Evolutionary conservation across 2,329 filamentous ascomycete genomes (phyloP).

Genomic region (Westerdykella ornata): DNA sequence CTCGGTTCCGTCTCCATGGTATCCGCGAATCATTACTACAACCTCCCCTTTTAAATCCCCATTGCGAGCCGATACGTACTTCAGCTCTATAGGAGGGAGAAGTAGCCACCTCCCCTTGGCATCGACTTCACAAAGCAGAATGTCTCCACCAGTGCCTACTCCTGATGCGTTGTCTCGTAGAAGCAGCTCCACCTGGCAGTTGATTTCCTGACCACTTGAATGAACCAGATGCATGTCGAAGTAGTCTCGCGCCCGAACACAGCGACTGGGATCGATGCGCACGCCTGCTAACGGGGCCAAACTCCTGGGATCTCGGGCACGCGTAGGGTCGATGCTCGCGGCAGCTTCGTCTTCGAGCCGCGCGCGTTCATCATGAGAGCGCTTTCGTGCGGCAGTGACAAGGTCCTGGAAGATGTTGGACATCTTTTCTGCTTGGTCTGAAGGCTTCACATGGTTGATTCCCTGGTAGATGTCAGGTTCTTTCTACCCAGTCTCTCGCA

Average conservation of each 20-base stretch:
- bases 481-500: neutral
- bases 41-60: conserved; percentile 68
- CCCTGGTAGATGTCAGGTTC: conserved; percentile 34
- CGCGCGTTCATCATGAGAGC: conserved; percentile 65
- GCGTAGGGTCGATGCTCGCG: conserved; percentile 70
- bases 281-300: conserved; percentile 65
- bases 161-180: conserved; percentile 72
- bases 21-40: conserved; percentile 78
- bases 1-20: conserved; percentile 52
- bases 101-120: conserved; percentile 72
- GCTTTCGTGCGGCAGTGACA: conserved; percentile 68
- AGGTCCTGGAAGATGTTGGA: conserved; percentile 61
- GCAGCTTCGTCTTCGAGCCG: conserved; percentile 81
- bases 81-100: conserved; percentile 76
- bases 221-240: conserved; percentile 82
- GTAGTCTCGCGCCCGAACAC: conserved; percentile 82
- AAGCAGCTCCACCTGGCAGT: conserved; percentile 81
- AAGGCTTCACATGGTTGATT: conserved; percentile 52
- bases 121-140: conserved; percentile 90
- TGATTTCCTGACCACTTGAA: conserved; percentile 82
- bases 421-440: conserved; percentile 53
- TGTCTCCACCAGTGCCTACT: conserved; percentile 63
- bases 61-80: conserved; percentile 69
- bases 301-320: conserved; percentile 71
- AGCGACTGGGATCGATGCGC: conserved; percentile 65